Evolutionary conservation across 805 yeast genomes (phyloP).

Genomic region (Wickerhamomyces strasburgensis): DNA sequence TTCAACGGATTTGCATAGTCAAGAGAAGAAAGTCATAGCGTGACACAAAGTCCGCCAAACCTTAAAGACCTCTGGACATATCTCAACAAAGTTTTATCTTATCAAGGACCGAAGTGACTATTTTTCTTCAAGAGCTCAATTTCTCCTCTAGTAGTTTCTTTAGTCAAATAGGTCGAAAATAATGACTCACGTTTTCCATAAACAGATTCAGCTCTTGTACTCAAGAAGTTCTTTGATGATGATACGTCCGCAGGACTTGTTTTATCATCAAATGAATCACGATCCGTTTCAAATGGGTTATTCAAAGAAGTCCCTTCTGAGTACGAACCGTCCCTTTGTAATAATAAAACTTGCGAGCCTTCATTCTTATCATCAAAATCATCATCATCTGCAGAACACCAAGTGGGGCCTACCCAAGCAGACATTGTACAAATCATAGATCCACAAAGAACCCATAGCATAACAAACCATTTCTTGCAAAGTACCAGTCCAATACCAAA

Average conservation of each 20-base stretch:
- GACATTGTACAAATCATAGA: slow-evolving; percentile 16
- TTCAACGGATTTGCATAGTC: too few relatives aligned
- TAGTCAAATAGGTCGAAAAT: not conserved
- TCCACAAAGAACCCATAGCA: slow-evolving; percentile 35
- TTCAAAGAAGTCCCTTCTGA: not conserved
- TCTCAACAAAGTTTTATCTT: too few relatives aligned
- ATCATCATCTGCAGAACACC: slow-evolving; percentile 49
- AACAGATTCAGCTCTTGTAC: too few relatives aligned
- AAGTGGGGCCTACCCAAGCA: slow-evolving; percentile 38
- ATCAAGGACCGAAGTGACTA: too few relatives aligned
- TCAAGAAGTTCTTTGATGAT: too few relatives aligned
- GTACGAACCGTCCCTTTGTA: not conserved
- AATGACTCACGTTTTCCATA: not conserved
- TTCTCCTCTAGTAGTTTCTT: not conserved
- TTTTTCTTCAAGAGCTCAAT: not conserved
- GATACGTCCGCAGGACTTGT: too few relatives aligned
- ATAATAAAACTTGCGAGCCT: not conserved
- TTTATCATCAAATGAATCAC: slow-evolving; percentile 1
- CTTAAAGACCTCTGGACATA: too few relatives aligned
- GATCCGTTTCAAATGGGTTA: not conserved
- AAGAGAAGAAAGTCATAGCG: too few relatives aligned
- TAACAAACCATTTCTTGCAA: slow-evolving; percentile 38
- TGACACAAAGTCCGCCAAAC: too few relatives aligned
- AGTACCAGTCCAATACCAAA: slow-evolving; percentile 43
- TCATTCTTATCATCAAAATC: slow-evolving; percentile 7